A percentile compares a stretch with the other conserved stretches of the same genome.
Conservation (phyloP, 108 stramenopile species). For the Cyclotella choctawhatcheeana region DNA sequence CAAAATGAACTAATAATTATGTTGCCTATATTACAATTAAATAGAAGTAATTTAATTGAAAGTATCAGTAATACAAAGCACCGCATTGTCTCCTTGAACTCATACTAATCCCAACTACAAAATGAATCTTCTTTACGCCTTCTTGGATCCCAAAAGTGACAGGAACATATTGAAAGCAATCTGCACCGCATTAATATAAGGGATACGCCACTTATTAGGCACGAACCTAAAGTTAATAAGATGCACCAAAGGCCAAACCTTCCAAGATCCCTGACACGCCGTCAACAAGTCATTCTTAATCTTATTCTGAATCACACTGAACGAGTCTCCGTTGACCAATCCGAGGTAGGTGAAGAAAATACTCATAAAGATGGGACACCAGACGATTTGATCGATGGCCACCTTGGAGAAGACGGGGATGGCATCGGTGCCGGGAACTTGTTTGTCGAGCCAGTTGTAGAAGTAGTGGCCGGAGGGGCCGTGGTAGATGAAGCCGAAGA, state of each 20-base stretch:
- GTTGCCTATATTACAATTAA: too few relatives aligned
- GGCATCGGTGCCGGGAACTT: slow-evolving; percentile 86
- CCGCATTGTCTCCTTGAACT: background rate
- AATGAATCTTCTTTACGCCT: slow-evolving; percentile 27
- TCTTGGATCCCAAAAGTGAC: slow-evolving; percentile 94
- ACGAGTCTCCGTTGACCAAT: slow-evolving; percentile 89
- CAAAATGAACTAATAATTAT: too few relatives aligned
- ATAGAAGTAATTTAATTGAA: too few relatives aligned
- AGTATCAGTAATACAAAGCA: background rate
- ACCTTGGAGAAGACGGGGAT: slow-evolving; percentile 89
- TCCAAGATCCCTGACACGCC: slow-evolving; percentile 97
- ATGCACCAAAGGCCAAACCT: slow-evolving; percentile 97
- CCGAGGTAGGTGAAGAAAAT: slow-evolving; percentile 99
- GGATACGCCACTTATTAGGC: slow-evolving; percentile 93
- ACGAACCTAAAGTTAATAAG: slow-evolving; percentile 97
- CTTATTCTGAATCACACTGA: slow-evolving; percentile 85
- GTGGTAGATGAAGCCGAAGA: slow-evolving; percentile 97
- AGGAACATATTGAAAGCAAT: slow-evolving; percentile 99
- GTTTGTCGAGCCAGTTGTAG: slow-evolving; percentile 95
- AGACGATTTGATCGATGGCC: slow-evolving; percentile 93
- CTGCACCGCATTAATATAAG: slow-evolving; percentile 98
- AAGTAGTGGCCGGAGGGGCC: slow-evolving; percentile 98
- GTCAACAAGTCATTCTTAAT: slow-evolving; percentile 92
- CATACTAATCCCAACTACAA: background rate
- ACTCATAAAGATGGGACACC: slow-evolving; percentile 97